Percentiles rank a stretch among this genome's conserved stretches.
These are phyloP conservation scores for Cryptosporidium baileyi DNA, from an alignment of 169 alveolate genomes.

Conservation along the genomic window DNA sequence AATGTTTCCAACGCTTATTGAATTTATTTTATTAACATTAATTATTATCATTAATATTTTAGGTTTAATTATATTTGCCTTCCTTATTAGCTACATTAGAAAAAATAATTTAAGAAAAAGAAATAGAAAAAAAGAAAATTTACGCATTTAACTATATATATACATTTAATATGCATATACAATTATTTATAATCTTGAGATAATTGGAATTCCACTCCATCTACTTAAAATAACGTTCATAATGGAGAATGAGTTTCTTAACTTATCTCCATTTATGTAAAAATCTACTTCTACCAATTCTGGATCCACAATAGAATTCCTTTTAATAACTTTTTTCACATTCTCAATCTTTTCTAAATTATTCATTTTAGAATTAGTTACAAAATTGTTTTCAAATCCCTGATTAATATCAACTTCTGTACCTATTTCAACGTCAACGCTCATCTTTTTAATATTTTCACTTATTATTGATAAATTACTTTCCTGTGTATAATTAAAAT, in stretches of 20 bases:
- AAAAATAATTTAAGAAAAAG: background rate
- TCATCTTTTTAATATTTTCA: background rate
- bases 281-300: conserved; percentile 49
- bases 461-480: conserved; percentile 22
- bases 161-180: background rate
- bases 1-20: conserved; percentile 18
- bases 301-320: conserved; percentile 17
- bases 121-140: background rate
- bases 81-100: too few species aligned
- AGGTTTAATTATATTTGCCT: background rate
- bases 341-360: background rate
- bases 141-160: background rate
- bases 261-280: conserved; percentile 9
- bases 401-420: background rate
- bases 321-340: background rate
- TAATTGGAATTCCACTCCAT: conserved; percentile 65
- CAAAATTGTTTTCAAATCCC: too few species aligned
- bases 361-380: too few species aligned
- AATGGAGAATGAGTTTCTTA: conserved; percentile 15
- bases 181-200: conserved; percentile 9
- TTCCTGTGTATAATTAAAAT: conserved; percentile 13
- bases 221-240: conserved; percentile 23
- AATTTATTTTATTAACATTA: background rate
- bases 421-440: background rate
- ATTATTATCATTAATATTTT: background rate